Evolutionary conservation across 495 filamentous ascomycete genomes (phyloP), one percentile per base, ranked within the genome.

Genomic region (Talaromyces wortmannii): DNA sequence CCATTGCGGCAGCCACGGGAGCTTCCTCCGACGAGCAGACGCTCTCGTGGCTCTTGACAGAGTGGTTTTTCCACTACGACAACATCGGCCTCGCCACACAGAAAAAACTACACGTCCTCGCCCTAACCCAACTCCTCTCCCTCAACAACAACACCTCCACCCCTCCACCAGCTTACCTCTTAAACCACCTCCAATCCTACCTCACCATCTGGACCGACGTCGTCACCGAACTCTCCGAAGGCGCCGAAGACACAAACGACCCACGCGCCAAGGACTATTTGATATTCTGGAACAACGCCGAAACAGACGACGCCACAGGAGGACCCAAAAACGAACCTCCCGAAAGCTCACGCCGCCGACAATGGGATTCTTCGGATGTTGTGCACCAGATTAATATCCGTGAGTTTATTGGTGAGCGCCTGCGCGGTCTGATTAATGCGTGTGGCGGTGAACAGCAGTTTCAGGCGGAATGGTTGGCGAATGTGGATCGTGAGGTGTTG

Each of bases 51-150:
- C 75, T 97, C 31, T 68, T 90, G 43, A 74, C 78, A 0, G 91
- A 95, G 67, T 98, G 94, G 94, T 95, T 97, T 71, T 68, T 71
- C 36, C 86, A 92, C 60, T 89, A 95, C 61, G 89, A 94, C 61
- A 86, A 82, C 65, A 90, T 95, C 67, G 84, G 81, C 43, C 83
- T 90, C 66, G 74, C 81, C 5, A 83, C 79, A 32, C 79, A 85
- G 44, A 83, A 88, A 69, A 98, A 98, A 69, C 77, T 97, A 10
- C 88, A 86, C 58, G 84, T 80, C 47, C 78, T 98, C 3, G 92
- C 83, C 6, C 78, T 97, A 17, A 95, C 94, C 7, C 81, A 86
- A 36, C 77, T 97, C 29, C 81, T 92, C 12, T 83, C 89, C 58
- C 72, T 87, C 2, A 76, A 78, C 30, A 74, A 72, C 78, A 64